Conservation (phyloP, 495 filamentous ascomycete genomes). For the Jackrogersella multiformis region DNA sequence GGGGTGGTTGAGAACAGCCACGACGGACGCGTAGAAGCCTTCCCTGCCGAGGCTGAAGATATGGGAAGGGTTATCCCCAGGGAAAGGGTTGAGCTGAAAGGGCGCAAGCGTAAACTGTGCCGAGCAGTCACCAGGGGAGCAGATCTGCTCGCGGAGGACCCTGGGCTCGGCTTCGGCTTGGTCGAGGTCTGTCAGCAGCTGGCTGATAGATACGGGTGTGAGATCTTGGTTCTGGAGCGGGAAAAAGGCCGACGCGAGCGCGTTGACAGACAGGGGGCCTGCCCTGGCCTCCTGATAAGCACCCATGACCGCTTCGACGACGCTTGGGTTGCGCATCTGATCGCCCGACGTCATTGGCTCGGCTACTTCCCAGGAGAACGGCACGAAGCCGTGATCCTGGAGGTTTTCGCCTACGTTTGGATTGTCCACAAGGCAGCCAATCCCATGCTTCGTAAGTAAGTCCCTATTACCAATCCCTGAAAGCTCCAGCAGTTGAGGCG, state of each 20-base stretch:
- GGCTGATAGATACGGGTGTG: not conserved
- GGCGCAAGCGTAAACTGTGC: constrained; percentile 6
- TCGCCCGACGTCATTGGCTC: constrained; percentile 12
- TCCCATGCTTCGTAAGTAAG: constrained; percentile 56
- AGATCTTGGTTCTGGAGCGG: constrained; percentile 6
- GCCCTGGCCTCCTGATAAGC: constrained; percentile 5
- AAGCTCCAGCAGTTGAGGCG: constrained; percentile 65
- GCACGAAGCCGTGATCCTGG: constrained; percentile 53
- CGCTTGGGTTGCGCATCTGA: constrained; percentile 12
- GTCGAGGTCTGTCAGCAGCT: not conserved
- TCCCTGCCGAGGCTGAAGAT: constrained; percentile 1
- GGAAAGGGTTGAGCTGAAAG: constrained; percentile 6
- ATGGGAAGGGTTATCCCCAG: not conserved
- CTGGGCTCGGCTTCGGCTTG: not conserved
- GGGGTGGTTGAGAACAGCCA: constrained; percentile 12
- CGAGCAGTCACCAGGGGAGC: constrained; percentile 1
- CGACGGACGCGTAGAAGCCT: constrained; percentile 5
- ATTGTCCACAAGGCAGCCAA: constrained; percentile 55
- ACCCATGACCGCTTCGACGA: not conserved
- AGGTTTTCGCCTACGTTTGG: constrained; percentile 64
- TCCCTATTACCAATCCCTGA: constrained; percentile 64
- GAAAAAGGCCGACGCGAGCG: constrained; percentile 5
- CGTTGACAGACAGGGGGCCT: constrained; percentile 2
- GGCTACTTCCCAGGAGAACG: constrained; percentile 15
- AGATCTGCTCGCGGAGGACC: constrained; percentile 6